Percentiles rank a stretch among this genome's conserved stretches.
phyloP scores from a whole-genome alignment of 805 yeast genomes.

The Saccharomycopsis guyanensis region DNA sequence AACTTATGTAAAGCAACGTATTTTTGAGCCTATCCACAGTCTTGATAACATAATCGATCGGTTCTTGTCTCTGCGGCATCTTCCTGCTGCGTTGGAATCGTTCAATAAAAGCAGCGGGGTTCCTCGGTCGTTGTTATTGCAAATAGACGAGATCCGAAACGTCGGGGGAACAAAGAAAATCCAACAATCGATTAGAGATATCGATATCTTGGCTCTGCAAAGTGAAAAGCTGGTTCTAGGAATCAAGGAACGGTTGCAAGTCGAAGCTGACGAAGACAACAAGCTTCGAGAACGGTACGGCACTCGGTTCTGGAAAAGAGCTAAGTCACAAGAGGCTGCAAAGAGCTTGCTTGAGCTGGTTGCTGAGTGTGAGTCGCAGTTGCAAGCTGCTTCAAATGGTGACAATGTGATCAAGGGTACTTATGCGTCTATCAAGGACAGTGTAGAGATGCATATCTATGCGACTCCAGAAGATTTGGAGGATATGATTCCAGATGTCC shows the following conservation, averaged over 20 bases:
- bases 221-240: slow-evolving; percentile 37
- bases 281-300: slow-evolving; percentile 46
- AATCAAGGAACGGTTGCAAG: slow-evolving; percentile 37
- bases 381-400: slow-evolving; percentile 52
- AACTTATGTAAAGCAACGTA: slow-evolving; percentile 38
- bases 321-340: slow-evolving; percentile 39
- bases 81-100: slow-evolving; percentile 59
- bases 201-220: slow-evolving; percentile 35
- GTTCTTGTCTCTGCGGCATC: slow-evolving; percentile 39
- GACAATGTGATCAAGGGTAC: slow-evolving; percentile 46
- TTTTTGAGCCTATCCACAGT: slow-evolving; percentile 41
- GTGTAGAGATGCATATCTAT: slow-evolving; percentile 37
- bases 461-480: slow-evolving; percentile 25
- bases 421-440: slow-evolving; percentile 40
- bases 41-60: slow-evolving; percentile 38
- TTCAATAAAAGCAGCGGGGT: slow-evolving; percentile 47
- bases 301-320: slow-evolving; percentile 45
- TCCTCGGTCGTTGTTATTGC: slow-evolving; percentile 50
- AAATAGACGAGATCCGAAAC: slow-evolving; percentile 44
- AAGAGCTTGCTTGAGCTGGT: slow-evolving; percentile 34
- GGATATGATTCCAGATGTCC: slow-evolving; percentile 27
- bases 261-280: slow-evolving; percentile 52
- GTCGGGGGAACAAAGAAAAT: slow-evolving; percentile 45
- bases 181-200: slow-evolving; percentile 36
- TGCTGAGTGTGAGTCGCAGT: slow-evolving; percentile 35